phyloP scores from a whole-genome alignment of 306 rosid species.

The Cicer pinnatifidum region DNA sequence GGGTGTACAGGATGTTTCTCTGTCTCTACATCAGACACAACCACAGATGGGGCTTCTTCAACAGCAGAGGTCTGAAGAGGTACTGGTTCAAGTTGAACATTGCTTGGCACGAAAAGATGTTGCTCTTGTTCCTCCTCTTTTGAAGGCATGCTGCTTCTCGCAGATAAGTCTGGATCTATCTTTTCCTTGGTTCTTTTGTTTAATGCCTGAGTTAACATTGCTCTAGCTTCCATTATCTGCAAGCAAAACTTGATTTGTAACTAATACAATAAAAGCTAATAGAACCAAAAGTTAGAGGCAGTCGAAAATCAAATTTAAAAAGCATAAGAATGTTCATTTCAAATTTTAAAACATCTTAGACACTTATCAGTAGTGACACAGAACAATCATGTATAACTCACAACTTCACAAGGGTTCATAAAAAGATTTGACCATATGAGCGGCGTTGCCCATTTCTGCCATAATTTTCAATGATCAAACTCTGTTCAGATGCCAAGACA shows the following conservation, averaged over 20 bases:
- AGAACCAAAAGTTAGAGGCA: slow-evolving; percentile 6
- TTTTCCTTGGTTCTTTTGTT: slow-evolving; percentile 53
- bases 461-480: background rate
- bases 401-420: background rate
- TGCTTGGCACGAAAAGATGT: slow-evolving; percentile 59
- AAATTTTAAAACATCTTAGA: slow-evolving; percentile 11
- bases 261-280: slow-evolving; percentile 16
- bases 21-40: slow-evolving; percentile 53
- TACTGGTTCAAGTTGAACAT: slow-evolving; percentile 51
- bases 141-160: slow-evolving; percentile 25
- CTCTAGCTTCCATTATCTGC: slow-evolving; percentile 85
- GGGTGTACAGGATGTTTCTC: slow-evolving; percentile 67
- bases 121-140: slow-evolving; percentile 68
- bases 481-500: slow-evolving; percentile 17
- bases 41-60: slow-evolving; percentile 50
- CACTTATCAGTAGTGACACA: background rate
- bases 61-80: slow-evolving; percentile 48
- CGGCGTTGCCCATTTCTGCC: background rate
- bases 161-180: slow-evolving; percentile 55
- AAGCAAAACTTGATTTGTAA: slow-evolving; percentile 32
- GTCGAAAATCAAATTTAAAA: slow-evolving; percentile 16
- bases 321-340: slow-evolving; percentile 4
- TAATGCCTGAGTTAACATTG: slow-evolving; percentile 63
- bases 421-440: slow-evolving; percentile 10
- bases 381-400: background rate